Conservation (phyloP, 2,329 filamentous ascomycete species). For the Talaromyces funiculosus region DNA sequence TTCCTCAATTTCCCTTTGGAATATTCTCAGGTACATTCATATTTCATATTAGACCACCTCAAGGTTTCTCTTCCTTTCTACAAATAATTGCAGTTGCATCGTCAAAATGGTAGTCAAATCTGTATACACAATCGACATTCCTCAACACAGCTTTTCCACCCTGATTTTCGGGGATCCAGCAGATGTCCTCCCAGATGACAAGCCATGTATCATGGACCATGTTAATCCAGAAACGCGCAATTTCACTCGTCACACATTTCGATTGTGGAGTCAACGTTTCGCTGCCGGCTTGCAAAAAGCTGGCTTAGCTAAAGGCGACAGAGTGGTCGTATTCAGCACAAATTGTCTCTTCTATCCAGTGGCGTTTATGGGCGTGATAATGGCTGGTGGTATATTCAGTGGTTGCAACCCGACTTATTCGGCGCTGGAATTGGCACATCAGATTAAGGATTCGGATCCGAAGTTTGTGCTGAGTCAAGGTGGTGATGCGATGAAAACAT, state of each 20-base stretch:
- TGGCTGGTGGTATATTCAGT: slow-evolving; percentile 73
- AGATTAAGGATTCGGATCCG: slow-evolving; percentile 66
- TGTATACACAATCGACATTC: slow-evolving; percentile 44
- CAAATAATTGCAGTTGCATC: background rate
- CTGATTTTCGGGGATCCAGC: slow-evolving; percentile 49
- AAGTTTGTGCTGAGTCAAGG: slow-evolving; percentile 52
- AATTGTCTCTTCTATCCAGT: slow-evolving; percentile 70
- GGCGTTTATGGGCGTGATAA: slow-evolving; percentile 65
- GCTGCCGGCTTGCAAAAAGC: slow-evolving; percentile 60
- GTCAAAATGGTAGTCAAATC: slow-evolving; percentile 50
- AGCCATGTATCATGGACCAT: slow-evolving; percentile 56
- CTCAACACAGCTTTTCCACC: slow-evolving; percentile 30
- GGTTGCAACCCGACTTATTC: slow-evolving; percentile 69
- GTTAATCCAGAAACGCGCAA: slow-evolving; percentile 61
- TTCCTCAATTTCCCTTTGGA: background rate
- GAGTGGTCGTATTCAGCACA: slow-evolving; percentile 66
- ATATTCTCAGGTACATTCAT: background rate
- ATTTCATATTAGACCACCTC: background rate
- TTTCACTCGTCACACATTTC: slow-evolving; percentile 59
- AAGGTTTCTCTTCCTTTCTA: background rate
- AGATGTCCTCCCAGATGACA: slow-evolving; percentile 40
- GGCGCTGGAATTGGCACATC: slow-evolving; percentile 66
- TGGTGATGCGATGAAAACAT: slow-evolving; percentile 10
- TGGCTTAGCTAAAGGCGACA: slow-evolving; percentile 62
- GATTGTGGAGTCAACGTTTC: slow-evolving; percentile 66